Base-by-base conservation (phyloP, 1,284 basidiomycete genomes). In the Porogramme epimiltina region DNA sequence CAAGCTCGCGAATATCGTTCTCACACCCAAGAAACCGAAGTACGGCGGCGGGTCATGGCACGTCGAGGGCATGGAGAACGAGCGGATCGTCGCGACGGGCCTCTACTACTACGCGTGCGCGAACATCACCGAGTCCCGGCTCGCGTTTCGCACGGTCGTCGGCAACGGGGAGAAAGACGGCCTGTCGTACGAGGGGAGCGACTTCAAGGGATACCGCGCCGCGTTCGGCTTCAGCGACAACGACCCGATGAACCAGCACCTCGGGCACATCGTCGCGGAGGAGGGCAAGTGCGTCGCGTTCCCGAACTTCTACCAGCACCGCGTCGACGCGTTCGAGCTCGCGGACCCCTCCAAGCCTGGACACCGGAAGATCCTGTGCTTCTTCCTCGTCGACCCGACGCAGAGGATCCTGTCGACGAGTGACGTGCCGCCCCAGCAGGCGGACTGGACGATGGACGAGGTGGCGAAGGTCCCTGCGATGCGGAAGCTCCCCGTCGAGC, bases 51-150 rank as follows among this genome's bases (percentile, higher is more conserved):
- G 67, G 2, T 55, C 51, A 11, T 73, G 71, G 72, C 70, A 72
- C 41, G 60, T 72, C 33, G 71, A 72, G 51, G 70, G 62, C 16
- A 70, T 70, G 69, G 46, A 51, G 66, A 82, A 79, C 55, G 78
- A 78, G 59, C 66, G 70, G 47, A 81, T 81, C 41, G 71, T 72
- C 31, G 73, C 74, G 13, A 55, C 41, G 8, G 45, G 16, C 20
- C 37, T 55, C n/a, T 49, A 55, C 42, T 61, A 56, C 42, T 61
- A 61, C 44, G 56, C 49, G 11, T 47, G 28, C 18, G 43, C 49
- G 23, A 61, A 61, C 47, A 50, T 59, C 49, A 52, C 57, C 16
- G 54, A 59, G 51, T 55, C 54, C 18, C 51, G 44, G n/a, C 43
- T 61, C 19, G 37, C 45, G 51, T 61, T 56, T 47, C 56, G 54